Base-by-base conservation (phyloP, 164 flowering plant genomes). In the Taxillus chinensis region DNA sequence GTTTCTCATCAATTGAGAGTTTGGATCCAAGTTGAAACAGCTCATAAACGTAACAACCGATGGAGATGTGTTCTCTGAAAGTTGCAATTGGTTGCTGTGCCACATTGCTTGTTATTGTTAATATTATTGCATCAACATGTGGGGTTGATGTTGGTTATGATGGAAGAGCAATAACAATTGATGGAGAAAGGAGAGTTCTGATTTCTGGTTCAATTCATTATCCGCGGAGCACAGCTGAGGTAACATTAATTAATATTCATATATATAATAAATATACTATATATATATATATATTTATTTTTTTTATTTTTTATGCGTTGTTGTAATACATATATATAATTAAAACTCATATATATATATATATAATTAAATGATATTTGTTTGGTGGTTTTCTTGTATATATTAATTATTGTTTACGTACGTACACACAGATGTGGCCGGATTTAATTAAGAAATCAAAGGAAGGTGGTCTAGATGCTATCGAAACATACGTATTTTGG, bases 401-500 rank as follows among this genome's bases (percentile, higher is more conserved):
- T 27, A 27, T 27, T 27, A 27, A 27, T 27, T 27, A 27, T 27
- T 27, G 2, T 27, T 27, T 27, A 27, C 27, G 27, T 27, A 27
- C 27, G 27, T 27, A 27, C 27, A 27, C 27, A 27, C 57, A 79
- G 86, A 80, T 80, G 86, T 83, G 84, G 87, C 83, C 87, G 0
- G 79, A 75, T 63, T 60, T 80, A 57, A 78, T 82, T 0, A 59
- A 61, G 16, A 82, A 80, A 69, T 68, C 83, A 0, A 80, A 82
- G n/a, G 84, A 72, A 40, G 88, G 88, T 7, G 88, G 86, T 0
- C 45, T 84, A 5, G 74, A 84, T 63, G 73, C 83, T 0, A 72
- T 84, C 11, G 86, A 80, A 52, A 84, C 86, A 0, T 84, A 82
- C 42, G 80, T 82, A 2, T 84, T 82, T 37, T 84, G 86, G 89